Evolutionary conservation across 148 eudicot genomes (phyloP), one percentile per base, ranked within the genome.

Genomic region (Cornus florida): DNA sequence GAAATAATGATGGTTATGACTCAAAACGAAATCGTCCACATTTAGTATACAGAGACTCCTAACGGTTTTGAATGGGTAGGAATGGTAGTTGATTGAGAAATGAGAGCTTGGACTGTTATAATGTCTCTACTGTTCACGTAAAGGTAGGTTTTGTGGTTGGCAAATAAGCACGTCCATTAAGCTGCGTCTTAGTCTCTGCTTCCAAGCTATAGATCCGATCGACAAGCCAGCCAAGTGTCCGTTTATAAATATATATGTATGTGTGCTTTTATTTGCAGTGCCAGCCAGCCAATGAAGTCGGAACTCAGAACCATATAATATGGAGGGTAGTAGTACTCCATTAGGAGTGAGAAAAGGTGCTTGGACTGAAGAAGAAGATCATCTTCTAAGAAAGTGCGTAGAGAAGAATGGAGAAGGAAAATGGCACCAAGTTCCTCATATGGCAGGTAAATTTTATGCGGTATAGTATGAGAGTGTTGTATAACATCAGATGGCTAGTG

Each of bases 371-470:
- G 56, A 70, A 70, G 56, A 35, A 70, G 56, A 35, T 9, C 1
- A 0, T n/a, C 56, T 70, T 20, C 56, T 70, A 20, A 70, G 14
- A 28, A 19, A 70, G 13, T 70, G 56, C 56, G 39, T 70, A 39
- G 53, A 70, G 2, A 41, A 70, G 73, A 8, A 39, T n/a, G 73
- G 73, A 39, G 53, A 39, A 19, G 73, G 73, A 39, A 39, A 14
- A 2, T 72, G 75, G 75, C 75, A 72, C 62, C 60, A 46, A 72
- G 12, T 48, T 14, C 75, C 75, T 72, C 11, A 2, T 17, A 46
- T 16, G 46, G 38, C 75, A 43, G 75, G 75, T 72, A 48, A 2
- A 5, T 46, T 2, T n/a, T n/a, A n/a, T n/a, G n/a, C n/a, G n/a
- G n/a, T n/a, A n/a, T n/a, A n/a, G n/a, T n/a, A n/a, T n/a, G n/a